These are phyloP conservation scores for Neurospora sp. DNA, from an alignment of 495 filamentous ascomycete species.

Conservation along the genomic window DNA sequence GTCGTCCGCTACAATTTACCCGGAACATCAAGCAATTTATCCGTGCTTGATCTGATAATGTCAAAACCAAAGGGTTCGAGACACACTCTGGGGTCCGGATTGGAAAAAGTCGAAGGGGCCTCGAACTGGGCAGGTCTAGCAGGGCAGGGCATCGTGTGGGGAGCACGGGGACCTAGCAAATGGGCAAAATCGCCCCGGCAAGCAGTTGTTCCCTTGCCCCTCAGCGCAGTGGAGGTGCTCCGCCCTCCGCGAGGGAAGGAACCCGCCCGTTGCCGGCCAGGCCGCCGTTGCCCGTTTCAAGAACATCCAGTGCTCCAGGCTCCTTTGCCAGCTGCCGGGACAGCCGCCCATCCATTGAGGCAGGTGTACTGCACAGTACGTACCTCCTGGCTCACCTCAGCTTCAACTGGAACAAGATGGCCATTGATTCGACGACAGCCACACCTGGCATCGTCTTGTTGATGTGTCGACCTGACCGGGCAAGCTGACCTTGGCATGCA, in stretches of 20 bases:
- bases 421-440: background rate
- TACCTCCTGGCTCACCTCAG: background rate
- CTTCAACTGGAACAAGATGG: background rate
- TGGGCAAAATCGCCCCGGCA: background rate
- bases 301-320: background rate
- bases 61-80: background rate
- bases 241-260: background rate
- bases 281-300: background rate
- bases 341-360: background rate
- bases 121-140: too few relatives aligned
- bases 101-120: too few relatives aligned
- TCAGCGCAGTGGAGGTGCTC: background rate
- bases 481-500: background rate
- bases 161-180: background rate
- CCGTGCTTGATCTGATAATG: background rate
- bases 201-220: background rate
- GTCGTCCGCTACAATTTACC: background rate
- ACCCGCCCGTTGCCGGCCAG: background rate
- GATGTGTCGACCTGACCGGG: background rate
- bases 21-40: background rate
- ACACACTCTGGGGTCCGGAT: too few relatives aligned
- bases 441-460: background rate
- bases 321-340: background rate
- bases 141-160: too few relatives aligned
- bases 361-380: background rate